Evolutionary conservation across 306 rosid species (phyloP), one percentile per base, ranked within the genome.

Genomic region (Cicer yamashitae): DNA sequence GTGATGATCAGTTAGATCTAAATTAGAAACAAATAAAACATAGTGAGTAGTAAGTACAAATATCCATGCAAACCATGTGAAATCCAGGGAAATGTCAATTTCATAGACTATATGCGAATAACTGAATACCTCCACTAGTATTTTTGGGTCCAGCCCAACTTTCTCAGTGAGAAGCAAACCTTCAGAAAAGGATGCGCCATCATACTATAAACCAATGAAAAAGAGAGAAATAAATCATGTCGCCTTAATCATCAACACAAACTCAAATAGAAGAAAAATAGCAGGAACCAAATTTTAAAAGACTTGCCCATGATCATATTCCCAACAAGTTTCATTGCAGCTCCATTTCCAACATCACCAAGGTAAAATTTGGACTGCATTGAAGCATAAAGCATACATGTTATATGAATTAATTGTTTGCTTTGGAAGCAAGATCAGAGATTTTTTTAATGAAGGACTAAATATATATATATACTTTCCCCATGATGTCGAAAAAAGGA

Each of bases 141-240:
- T 84, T 3, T 74, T 84, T 12, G 98, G 98, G 76, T 91, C 97
- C 68, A 94, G 79, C 61, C 98, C 97, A 67, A 87, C 96, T 91
- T 94, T 91, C 85, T 90, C 84, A 3, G 89, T 74, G 82, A 91
- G 96, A 79, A 91, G 96, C 88, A 94, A 71, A 64, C 97, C 98
- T 86, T 91, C 98, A 20, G 98, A 88, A 75, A 94, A 94, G 64
- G 97, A 90, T 10, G 18, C 18, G 98, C 97, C 98, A 94, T 91
- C 98, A 94, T 94, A 78, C 98, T 94, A 74, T 12, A 76, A 72
- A 57, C 54, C 63, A 69, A 56, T 25, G 59, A 13, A 77, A 81
- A 77, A 17, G 2, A 12, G 22, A 30, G 59, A 75, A 9, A 74
- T 48, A 75, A 79, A 70, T 47, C 25, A 10, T 2, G 73, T 82